Base-by-base conservation (phyloP, 345 rosid genomes). In the Geranium rotundifolium region DNA sequence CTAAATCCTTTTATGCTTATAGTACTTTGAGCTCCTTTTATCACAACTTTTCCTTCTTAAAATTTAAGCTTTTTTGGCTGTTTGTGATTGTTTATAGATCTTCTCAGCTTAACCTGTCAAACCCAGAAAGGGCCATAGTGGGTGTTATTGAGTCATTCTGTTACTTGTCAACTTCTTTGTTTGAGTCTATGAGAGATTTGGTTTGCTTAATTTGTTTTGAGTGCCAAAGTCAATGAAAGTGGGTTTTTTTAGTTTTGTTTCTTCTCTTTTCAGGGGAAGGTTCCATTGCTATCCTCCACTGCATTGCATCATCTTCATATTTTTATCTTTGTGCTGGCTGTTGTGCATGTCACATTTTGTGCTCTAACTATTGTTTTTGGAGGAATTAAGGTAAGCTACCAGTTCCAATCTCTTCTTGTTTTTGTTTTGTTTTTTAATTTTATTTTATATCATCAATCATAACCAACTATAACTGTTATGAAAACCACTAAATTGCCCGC, bases 241-340 rank as follows among this genome's bases (percentile, higher is more conserved):
- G 27, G 27, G 1, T 34, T 34, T 1, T 1, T 34, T 34, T 34
- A 4, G 41, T 34, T 8, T 37, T 55, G 3, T 54, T 20, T 15
- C 31, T 63, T 57, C 64, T 2, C 8, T 59, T 71, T 67, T 19
- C 90, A 88, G 96, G 96, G 85, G 56, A 79, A 80, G 68, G 86
- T 67, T 4, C 80, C 91, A 17, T 60, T 91, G 52, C 72, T 88
- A 73, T 88, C 91, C 3, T 10, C 58, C 1, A 79, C 80, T 14
- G 95, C 97, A 10, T 62, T 91, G 57, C 95, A 91, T 59, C 91
- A 91, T 73, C 87, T 91, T 67, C 96, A 91, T 58, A 83, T 84
- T 59, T 85, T 91, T 66, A 91, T 88, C 73, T 91, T 91, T 19
- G 91, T 83, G 19, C 82, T 91, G 50, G 97, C 96, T 0, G 78